Base-by-base conservation (phyloP, 148 eudicot genomes). In the Rheum nobile region DNA sequence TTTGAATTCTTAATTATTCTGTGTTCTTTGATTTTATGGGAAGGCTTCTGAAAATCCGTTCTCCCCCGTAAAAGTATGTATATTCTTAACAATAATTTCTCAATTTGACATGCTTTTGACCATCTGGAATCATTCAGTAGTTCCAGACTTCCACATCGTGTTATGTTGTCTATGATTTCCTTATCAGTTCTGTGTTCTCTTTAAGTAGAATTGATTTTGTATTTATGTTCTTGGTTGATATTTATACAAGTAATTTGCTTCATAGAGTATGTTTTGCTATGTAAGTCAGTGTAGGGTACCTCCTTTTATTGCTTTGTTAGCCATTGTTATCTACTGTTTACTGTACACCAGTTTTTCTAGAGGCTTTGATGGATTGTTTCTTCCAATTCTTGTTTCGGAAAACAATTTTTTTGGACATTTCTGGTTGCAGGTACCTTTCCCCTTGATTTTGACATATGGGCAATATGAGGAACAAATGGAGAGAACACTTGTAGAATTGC, bases 391-490 rank as follows among this genome's bases (percentile, higher is more conserved):
- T 48, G 67, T 42, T 44, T 35, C 47, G 10, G 39, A 28, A 39
- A 68, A 28, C 8, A 50, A 29, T 7, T 48, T 9, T 29, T 38
- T 38, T 38, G 6, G 41, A 38, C 6, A 38, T 38, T 38, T 71
- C 46, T 35, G 11, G 55, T 21, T 21, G n/a, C 42, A 31, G 61
- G 41, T 70, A 79, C 79, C 77, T 76, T 71, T 67, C 38, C 47
- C 46, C 17, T 48, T 29, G 32, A 48, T 19, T 72, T 55, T 54
- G 35, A 35, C 75, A n/a, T 72, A 77, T 50, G 76, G 80, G 76
- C 50, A 78, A 77, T 42, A 73, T 72, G 37, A 74, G 84, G 73
- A 77, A 72, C 71, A 72, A 50, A 81, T 83, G 84, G 86, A 81
- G 76, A 77, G n/a, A 31, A 29, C 43, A 76, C 67, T 68, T 69